These are phyloP conservation scores for Fraxinus greggii DNA, from an alignment of 305 asterid species.

Conservation along the genomic window DNA sequence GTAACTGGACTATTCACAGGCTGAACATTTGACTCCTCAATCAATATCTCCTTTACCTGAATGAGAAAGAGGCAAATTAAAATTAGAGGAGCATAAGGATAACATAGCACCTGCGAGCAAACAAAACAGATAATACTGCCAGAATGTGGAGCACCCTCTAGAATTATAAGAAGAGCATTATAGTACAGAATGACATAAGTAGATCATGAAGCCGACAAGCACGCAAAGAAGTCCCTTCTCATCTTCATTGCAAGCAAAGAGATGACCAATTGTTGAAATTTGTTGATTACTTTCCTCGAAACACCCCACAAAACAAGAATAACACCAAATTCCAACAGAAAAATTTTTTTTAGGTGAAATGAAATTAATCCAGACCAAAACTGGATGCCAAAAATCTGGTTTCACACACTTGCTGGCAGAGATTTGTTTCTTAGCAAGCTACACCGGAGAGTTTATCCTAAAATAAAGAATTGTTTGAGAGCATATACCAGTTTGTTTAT, in stretches of 20 bases:
- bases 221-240: not conserved
- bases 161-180: not conserved
- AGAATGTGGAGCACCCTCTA: not conserved
- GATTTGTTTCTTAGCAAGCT: not conserved
- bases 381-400: not conserved
- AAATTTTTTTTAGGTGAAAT: not conserved
- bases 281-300: not conserved
- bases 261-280: not conserved
- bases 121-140: not conserved
- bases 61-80: slow-evolving; percentile 14
- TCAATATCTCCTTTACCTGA: slow-evolving; percentile 95
- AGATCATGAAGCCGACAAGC: not conserved
- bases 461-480: not conserved
- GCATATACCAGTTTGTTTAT: not conserved
- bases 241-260: not conserved
- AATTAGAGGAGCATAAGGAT: not conserved
- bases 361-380: not conserved
- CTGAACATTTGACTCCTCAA: slow-evolving; percentile 98
- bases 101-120: not conserved
- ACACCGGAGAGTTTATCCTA: not conserved
- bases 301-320: not conserved
- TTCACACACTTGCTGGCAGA: not conserved
- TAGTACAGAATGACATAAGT: not conserved
- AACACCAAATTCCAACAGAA: not conserved
- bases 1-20: slow-evolving; percentile 99